Base-by-base conservation (phyloP, 139 green algal genomes). In the Chlorella sp. region DNA sequence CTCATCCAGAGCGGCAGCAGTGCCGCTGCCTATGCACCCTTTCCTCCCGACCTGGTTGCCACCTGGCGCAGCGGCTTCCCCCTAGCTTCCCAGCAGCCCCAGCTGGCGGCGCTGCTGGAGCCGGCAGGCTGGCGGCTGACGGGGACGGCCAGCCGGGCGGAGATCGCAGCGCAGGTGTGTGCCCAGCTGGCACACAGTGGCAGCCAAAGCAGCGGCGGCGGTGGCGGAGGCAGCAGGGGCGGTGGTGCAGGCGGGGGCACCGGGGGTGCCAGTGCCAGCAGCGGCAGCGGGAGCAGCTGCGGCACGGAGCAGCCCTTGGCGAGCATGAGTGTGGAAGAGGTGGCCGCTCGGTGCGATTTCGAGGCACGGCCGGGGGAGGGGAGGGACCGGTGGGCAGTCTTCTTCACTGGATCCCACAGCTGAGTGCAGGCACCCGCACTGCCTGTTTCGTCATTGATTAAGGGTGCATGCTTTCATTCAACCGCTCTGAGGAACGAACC, bases 41-140 rank as follows among this genome's bases (percentile, higher is more conserved):
- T 89, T 71, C 53, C 71, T 15, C 40, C 73, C 1, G 71, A 89
- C 32, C 85, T 89, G 2, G 73, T 89, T 73, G 22, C 48, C 28
- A 89, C 85, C 40, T 89, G 85, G 85, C 40, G 48, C 42, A 83
- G 48, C 73, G 71, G 85, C 39, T 69, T 83, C 48, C 85, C 71
- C 9, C 71, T 40, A 7, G 82, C 82, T 60, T 30, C 3, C 32
- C 22, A 89, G 68, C 71, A 16, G 19, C 21, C 42, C 14, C n/a
- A 32, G 71, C 39, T 88, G 37, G 37, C 28, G 2, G 40, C 66
- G 2, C 15, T 39, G 30, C 84, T 88, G 21, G 34, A 26, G 16
- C 26, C 66, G 22, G 66, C 36, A 37, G 66, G 84, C 68, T 88
- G 84, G 68, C 68, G 71, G 66, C 82, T 86, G 82, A 30, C 14